Evolutionary conservation across 2,329 filamentous ascomycete genomes (phyloP), one percentile per base, ranked within the genome.

Genomic region (Fusarium torulosum): DNA sequence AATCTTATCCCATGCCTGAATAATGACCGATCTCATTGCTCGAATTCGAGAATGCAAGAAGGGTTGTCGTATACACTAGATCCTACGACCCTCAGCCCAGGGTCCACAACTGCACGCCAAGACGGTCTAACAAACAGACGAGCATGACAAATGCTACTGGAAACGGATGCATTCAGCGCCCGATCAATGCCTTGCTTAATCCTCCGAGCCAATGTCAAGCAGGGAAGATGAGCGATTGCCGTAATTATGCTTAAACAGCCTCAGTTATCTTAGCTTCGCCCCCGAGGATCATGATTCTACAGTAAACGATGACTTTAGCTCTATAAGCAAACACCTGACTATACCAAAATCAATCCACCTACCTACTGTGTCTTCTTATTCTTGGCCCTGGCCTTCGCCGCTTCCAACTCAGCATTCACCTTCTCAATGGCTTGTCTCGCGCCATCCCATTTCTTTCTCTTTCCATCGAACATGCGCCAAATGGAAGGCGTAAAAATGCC

Each of bases 391-490:
- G 15, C 47, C 43, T 59, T 63, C n/a, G 46, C 59, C 52, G 58
- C 63, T 31, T 59, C 54, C 13, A 66, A 57, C 25, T 64, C 41
- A 44, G 53, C 47, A 53, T 79, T 78, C 8, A 75, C 66, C 53
- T 66, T 72, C 50, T 77, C 63, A 66, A 81, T 78, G 47, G 75
- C 76, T 2, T 74, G 74, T 38, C 74, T 73, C 5, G 81, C 81
- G 1, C 78, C 79, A 13, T 73, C 66, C 80, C 81, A 84, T 25
- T 70, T 73, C 70, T 73, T 78, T 49, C 81, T 69, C 66, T 77
- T 78, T 3, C 78, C 78, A 53, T 80, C 75, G 69, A 84, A 83
- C 3, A 80, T 66, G 3, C 81, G 75, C 69, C 78, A 80, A 5
- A 78, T 71, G 42, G 80, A 79, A 14, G 81, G 78, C n/a, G 77